Percentiles rank a stretch among this genome's conserved stretches.
Conservation (phyloP, 106 monocot species). For the Alisma plantagoaquatica region DNA sequence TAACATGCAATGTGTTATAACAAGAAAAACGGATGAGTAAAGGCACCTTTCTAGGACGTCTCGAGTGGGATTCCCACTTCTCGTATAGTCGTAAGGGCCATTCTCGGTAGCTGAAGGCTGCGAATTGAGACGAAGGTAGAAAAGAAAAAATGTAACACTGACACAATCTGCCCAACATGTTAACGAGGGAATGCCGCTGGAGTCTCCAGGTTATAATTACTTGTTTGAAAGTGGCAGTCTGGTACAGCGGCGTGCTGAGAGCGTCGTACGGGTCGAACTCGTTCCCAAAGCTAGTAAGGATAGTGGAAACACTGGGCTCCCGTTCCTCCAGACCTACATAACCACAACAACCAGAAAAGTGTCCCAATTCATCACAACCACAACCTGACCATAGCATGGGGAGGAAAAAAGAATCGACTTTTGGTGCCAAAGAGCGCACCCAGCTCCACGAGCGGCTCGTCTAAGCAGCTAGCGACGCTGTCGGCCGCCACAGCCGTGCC, state of each 20-base stretch:
- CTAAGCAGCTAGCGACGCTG: neutral
- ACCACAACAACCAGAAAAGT: too few species aligned
- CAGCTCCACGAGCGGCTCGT: too few species aligned
- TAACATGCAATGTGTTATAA: too few species aligned
- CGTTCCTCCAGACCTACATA: conserved; percentile 32
- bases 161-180: neutral
- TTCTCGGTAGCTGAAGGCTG: conserved; percentile 91
- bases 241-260: conserved; percentile 87
- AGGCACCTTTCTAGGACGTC: conserved; percentile 98
- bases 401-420: too few species aligned
- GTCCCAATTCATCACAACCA: too few species aligned
- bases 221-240: conserved; percentile 95
- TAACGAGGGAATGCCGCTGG: neutral
- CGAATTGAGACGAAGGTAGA: too few species aligned
- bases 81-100: conserved; percentile 94
- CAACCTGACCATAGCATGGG: too few species aligned
- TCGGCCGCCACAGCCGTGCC: neutral
- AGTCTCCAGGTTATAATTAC: conserved; percentile 13
- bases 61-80: conserved; percentile 97
- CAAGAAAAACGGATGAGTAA: too few species aligned
- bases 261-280: conserved; percentile 85
- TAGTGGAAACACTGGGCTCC: conserved; percentile 83
- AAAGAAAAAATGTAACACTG: too few species aligned
- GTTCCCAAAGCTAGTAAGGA: conserved; percentile 63
- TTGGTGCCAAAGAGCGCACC: too few species aligned